Evolutionary conservation across 2,329 filamentous ascomycete genomes (phyloP).

Genomic region (Trichoderma hamatum): DNA sequence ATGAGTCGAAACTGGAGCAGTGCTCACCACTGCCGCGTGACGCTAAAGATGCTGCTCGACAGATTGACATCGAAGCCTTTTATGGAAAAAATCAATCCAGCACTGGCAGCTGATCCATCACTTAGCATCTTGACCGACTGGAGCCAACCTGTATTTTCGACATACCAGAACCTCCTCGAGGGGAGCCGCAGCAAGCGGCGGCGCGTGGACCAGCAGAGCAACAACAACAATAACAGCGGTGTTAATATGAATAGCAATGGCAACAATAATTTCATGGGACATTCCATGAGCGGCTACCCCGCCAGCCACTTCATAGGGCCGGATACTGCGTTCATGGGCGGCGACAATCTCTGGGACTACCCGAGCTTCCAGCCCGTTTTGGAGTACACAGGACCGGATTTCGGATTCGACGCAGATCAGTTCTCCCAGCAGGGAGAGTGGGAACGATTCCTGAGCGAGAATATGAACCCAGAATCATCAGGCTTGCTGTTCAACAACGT

Average conservation of each 20-base stretch:
- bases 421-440: constrained; percentile 20
- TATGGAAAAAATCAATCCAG: constrained; percentile 19
- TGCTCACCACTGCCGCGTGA: constrained; percentile 21
- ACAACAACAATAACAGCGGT: not conserved
- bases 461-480: constrained; percentile 19
- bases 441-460: constrained; percentile 18
- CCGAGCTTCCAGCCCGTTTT: constrained; percentile 21
- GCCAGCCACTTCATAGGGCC: constrained; percentile 20
- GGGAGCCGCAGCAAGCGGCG: constrained; percentile 19
- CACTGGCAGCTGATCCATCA: constrained; percentile 6
- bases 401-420: constrained; percentile 22
- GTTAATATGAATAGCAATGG: not conserved
- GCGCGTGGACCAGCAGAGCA: not conserved
- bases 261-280: not conserved
- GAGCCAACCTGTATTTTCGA: constrained; percentile 22
- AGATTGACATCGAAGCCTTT: constrained; percentile 11
- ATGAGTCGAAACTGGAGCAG: constrained; percentile 25
- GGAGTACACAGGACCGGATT: constrained; percentile 20
- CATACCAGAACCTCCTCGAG: constrained; percentile 21
- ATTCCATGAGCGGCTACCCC: constrained; percentile 6
- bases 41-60: constrained; percentile 19
- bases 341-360: constrained; percentile 19
- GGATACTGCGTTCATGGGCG: constrained; percentile 8
- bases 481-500: constrained; percentile 16
- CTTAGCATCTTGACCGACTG: constrained; percentile 8